Base-by-base conservation (phyloP, 768 basidiomycete genomes). In the Daedalea quercina region DNA sequence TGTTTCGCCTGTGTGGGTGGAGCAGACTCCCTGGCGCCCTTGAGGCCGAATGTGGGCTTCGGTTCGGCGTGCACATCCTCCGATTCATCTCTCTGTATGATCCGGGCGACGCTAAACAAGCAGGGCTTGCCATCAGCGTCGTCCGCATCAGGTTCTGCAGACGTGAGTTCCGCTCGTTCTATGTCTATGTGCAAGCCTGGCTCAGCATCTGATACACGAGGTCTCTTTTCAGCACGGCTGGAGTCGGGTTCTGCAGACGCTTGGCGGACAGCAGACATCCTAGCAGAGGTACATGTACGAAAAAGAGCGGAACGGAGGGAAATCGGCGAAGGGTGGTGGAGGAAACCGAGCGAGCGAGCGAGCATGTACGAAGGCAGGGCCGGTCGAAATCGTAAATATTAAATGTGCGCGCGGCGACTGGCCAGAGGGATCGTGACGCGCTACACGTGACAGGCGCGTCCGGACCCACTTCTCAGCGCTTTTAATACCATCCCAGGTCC, bases 191-290 rank as follows among this genome's bases (percentile, higher is more conserved):
- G 44, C 33, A 50, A 51, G 33, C 53, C 41, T 11, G 45, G 24
- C 22, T 54, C 53, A 28, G 20, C 17, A 15, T 13, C 53, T 7
- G 65, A 57, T 34, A 68, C 53, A 17, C 70, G 67, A 11, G 62
- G 58, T 26, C 63, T 68, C 57, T 73, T 75, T 37, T 66, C 69
- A 26, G 57, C 48, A 15, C 46, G 46, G 9, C 33, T 6, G 24
- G 12, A 7, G 20, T 3, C 13, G 23, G 52, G 56, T 12, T 42
- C 47, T 12, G 22, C 50, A 25, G 44, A 62, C 60, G 26, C 49
- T 51, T 15, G 45, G 15, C 26, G 60, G 51, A 31, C 53, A 48
- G 9, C 49, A 35, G 53, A 52, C 26, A 31, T 35, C 1, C 8
- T 51, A 37, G 28, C 41, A 43, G 50, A 52, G 51, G 37, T 31